Evolutionary conservation across 805 yeast genomes (phyloP).

Genomic region (Metschnikowia corniflorae): DNA sequence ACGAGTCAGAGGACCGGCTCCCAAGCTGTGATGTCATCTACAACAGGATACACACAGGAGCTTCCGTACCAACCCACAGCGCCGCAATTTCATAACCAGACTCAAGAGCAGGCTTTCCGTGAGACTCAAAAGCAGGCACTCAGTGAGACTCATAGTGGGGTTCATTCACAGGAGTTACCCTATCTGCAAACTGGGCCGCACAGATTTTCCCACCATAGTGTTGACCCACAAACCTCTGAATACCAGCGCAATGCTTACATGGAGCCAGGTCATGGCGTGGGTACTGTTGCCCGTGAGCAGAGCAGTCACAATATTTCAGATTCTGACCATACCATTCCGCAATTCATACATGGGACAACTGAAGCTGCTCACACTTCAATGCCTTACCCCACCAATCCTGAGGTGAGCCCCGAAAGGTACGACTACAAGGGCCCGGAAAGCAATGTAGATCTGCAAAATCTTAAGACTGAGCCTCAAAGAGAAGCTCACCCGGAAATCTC

Average conservation of each 20-base stretch:
- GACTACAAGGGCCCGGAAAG: not conserved
- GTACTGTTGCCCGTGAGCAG: not conserved
- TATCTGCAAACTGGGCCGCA: not conserved
- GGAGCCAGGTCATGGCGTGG: not conserved
- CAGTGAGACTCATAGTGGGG: too few species aligned
- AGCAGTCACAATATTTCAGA: not conserved
- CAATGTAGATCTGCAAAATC: too few species aligned
- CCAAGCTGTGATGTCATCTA: too few species aligned
- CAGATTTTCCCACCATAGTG: not conserved
- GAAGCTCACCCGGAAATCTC: not conserved
- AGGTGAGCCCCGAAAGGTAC: not conserved
- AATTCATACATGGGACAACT: not conserved
- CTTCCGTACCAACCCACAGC: slow-evolving; percentile 2
- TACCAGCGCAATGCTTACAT: not conserved
- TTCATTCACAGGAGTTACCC: too few species aligned
- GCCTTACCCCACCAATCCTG: slow-evolving; percentile 1
- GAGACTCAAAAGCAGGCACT: not conserved
- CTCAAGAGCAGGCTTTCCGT: not conserved
- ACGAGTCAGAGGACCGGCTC: not conserved
- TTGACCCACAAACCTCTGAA: not conserved
- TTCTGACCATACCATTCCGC: not conserved
- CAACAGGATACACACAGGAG: slow-evolving; percentile 1
- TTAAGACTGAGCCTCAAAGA: not conserved
- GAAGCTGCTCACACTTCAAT: not conserved
- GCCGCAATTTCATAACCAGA: not conserved